These are phyloP conservation scores for Tetrastigma voinierianum DNA, from an alignment of 164 flowering plant species.

Conservation along the genomic window DNA sequence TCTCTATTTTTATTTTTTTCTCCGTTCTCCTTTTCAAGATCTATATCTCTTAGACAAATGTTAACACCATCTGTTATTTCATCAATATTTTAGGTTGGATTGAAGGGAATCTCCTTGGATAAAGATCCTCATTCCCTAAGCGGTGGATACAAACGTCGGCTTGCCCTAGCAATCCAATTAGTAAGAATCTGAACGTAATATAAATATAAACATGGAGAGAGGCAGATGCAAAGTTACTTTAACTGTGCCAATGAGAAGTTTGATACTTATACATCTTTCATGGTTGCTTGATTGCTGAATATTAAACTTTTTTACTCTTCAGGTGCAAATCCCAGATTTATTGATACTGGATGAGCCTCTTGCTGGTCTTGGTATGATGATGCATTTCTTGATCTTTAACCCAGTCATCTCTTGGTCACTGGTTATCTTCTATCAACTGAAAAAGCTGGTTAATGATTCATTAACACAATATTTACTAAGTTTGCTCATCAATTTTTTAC, in stretches of 20 bases:
- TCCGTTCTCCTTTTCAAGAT: neutral
- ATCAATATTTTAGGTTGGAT: constrained; percentile 65
- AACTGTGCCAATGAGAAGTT: neutral
- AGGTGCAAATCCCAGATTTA: constrained; percentile 89
- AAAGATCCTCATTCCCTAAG: constrained; percentile 92
- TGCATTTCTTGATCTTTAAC: constrained; percentile 9
- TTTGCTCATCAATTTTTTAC: neutral
- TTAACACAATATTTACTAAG: neutral
- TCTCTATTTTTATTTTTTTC: neutral
- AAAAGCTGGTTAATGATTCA: too few relatives aligned
- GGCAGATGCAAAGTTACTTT: neutral
- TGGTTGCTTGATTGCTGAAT: neutral
- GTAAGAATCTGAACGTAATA: constrained; percentile 36
- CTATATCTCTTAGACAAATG: neutral
- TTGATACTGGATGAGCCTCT: constrained; percentile 97
- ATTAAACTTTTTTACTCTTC: constrained; percentile 14
- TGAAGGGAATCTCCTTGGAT: constrained; percentile 71
- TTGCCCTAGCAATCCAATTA: constrained; percentile 93
- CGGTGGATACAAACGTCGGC: constrained; percentile 99
- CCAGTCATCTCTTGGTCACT: neutral
- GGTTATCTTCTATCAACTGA: neutral
- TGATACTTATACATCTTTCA: neutral
- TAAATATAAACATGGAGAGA: neutral
- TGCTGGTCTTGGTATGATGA: constrained; percentile 94
- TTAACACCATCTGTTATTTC: neutral